Evolutionary conservation across 129 eudicot species (phyloP).

Genomic region (Kitagawia praeruptora): DNA sequence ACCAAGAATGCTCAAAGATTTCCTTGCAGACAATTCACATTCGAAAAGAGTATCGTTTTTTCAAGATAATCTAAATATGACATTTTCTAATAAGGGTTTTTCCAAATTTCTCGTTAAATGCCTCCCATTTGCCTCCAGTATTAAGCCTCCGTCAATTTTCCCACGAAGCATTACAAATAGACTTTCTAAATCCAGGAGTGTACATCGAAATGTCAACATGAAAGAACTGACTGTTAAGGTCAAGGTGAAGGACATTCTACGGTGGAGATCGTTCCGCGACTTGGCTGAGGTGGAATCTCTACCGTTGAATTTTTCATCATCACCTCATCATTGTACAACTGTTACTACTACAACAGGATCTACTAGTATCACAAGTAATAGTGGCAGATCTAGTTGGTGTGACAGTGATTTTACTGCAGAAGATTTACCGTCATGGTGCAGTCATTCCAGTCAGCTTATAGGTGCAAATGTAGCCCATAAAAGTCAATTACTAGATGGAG

Average conservation of each 20-base stretch:
- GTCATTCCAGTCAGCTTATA: constrained; percentile 2
- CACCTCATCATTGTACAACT: constrained; percentile 30
- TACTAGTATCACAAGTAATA: constrained; percentile 7
- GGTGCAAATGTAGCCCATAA: not conserved
- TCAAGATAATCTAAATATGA: constrained; percentile 17
- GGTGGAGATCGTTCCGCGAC: constrained; percentile 83
- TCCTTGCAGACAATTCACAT: constrained; percentile 35
- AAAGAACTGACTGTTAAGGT: constrained; percentile 19
- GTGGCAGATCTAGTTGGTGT: constrained; percentile 57
- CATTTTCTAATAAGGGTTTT: constrained; percentile 19
- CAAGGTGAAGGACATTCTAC: constrained; percentile 71
- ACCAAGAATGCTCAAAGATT: constrained; percentile 68
- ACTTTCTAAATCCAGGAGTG: constrained; percentile 10
- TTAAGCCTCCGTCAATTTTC: constrained; percentile 36
- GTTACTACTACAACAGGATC: constrained; percentile 15
- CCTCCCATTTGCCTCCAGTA: constrained; percentile 35
- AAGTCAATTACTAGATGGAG: not conserved
- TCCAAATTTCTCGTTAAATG: constrained; percentile 24
- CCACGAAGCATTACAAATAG: constrained; percentile 43
- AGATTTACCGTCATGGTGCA: constrained; percentile 44
- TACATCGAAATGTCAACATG: not conserved
- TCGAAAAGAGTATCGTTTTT: not conserved
- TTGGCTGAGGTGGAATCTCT: constrained; percentile 29
- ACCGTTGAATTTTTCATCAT: constrained; percentile 23
- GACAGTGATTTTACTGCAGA: constrained; percentile 59